Base-by-base conservation (phyloP, 495 filamentous ascomycete species). In the Tuber microsphaerosporum region DNA sequence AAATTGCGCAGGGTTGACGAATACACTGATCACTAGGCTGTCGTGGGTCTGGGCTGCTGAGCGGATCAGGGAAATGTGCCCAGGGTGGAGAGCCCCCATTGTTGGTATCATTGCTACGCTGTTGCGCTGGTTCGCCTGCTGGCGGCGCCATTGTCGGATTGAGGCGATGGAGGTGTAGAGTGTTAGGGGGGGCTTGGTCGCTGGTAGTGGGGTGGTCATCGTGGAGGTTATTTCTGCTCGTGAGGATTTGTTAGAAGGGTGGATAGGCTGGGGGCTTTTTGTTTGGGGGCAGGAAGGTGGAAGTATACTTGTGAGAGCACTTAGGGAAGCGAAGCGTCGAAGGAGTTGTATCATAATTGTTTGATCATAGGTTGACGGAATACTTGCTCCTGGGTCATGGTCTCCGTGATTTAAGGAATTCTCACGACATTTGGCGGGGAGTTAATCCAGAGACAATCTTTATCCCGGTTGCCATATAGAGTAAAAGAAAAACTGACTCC, bases 1-100 rank as follows among this genome's bases (percentile, higher is more conserved):
- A 82, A 99, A 99, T 85, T 98, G 95, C 1, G 96, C 94, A 10
- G 95, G 95, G 83, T 99, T 99, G 80, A 99, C 92, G 82, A 92
- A 99, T 81, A 98, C 91, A 82, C 89, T 91, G 65, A 98, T 92
- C 74, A 97, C 90, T 71, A 98, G 90, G 77, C 91, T 87, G 75
- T 91, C 89, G 84, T 94, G 95, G 82, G 96, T 92, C 73, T 86
- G 84, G 0, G 94, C 96, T 9, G 95, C 95, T 78, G 90, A 87
- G 45, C 94, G 93, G 81, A 97, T 92, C 10, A 98, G 86, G 19
- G 92, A 92, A 45, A 97, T 84, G 83, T 99, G 95, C 41, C 95
- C 95, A 75, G 91, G 88, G 84, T 99, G 95, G 0, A 99, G 88
- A 22, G 95, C 95, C 56, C 95, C 95, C 94, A 99, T 97, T 16